phyloP scores from a whole-genome alignment of 768 basidiomycete species.

The Leucosporidium yakuticum region DNA sequence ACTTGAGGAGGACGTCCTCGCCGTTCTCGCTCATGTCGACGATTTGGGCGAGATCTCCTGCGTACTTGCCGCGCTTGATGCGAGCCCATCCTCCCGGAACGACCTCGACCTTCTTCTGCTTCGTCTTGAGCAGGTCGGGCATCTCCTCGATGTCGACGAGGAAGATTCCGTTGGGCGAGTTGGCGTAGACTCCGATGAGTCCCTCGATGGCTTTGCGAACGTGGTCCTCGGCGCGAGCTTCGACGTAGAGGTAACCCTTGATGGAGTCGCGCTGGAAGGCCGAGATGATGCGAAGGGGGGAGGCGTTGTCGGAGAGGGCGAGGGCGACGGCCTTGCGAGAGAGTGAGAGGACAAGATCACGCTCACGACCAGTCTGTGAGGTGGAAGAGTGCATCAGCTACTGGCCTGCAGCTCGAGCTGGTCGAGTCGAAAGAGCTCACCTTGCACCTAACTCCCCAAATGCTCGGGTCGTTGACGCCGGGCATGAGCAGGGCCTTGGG shows the following conservation, averaged over 20 bases:
- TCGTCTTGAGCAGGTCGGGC: slow-evolving; percentile 91
- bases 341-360: slow-evolving; percentile 86
- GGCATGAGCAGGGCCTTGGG: slow-evolving; percentile 94
- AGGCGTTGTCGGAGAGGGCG: slow-evolving; percentile 68
- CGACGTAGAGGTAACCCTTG: slow-evolving; percentile 92
- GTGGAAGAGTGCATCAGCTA: not conserved
- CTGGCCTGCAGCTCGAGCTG: not conserved
- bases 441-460: slow-evolving; percentile 94
- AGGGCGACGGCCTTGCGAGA: slow-evolving; percentile 75
- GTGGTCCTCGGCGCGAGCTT: slow-evolving; percentile 79
- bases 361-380: slow-evolving; percentile 75
- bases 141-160: slow-evolving; percentile 96
- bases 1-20: slow-evolving; percentile 85
- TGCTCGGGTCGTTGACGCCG: slow-evolving; percentile 84
- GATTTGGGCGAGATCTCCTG: slow-evolving; percentile 91
- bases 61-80: slow-evolving; percentile 85
- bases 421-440: slow-evolving; percentile 46
- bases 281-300: slow-evolving; percentile 78
- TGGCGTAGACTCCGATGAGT: slow-evolving; percentile 82
- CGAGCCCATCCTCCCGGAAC: slow-evolving; percentile 90
- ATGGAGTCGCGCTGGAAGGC: slow-evolving; percentile 95
- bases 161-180: slow-evolving; percentile 57
- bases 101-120: slow-evolving; percentile 82
- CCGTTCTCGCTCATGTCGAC: slow-evolving; percentile 88
- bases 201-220: slow-evolving; percentile 80